Evolutionary conservation across 768 basidiomycete species (phyloP).

Genomic region (Boletus rufocinnamomeus): DNA sequence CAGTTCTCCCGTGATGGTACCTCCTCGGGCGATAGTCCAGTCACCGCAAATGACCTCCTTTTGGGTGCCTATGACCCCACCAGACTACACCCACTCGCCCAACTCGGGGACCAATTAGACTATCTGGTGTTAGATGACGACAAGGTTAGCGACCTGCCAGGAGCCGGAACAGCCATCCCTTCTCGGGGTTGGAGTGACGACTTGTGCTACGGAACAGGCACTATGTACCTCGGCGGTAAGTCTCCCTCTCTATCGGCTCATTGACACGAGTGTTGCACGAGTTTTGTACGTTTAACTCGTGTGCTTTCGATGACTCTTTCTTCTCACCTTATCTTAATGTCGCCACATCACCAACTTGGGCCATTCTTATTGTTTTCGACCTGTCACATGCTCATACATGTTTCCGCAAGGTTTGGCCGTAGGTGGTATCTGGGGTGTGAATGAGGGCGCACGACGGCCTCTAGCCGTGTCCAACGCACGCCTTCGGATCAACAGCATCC

Average conservation of each 20-base stretch:
- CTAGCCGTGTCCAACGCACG: conserved; percentile 83
- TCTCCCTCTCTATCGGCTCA: conserved; percentile 61
- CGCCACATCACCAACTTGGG: conserved; percentile 56
- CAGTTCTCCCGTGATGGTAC: conserved; percentile 46
- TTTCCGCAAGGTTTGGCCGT: conserved; percentile 82
- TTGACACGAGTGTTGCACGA: conserved; percentile 45
- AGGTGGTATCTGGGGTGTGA: conserved; percentile 94
- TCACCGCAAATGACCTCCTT: conserved; percentile 87
- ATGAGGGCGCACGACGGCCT: conserved; percentile 88
- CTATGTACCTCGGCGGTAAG: conserved; percentile 97
- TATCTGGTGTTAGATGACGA: conserved; percentile 96
- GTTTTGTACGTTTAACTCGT: conserved; percentile 49
- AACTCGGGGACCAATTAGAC: conserved; percentile 90
- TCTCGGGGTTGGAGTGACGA: conserved; percentile 99
- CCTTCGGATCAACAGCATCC: conserved; percentile 93
- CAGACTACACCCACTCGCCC: conserved; percentile 91
- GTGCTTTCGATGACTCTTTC: conserved; percentile 46
- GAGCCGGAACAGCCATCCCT: conserved; percentile 87
- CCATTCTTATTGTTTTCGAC: conserved; percentile 74
- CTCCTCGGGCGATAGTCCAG: conserved; percentile 53
- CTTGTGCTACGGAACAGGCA: conserved; percentile 98
- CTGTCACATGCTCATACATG: conserved; percentile 75
- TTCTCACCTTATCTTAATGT: conserved; percentile 71
- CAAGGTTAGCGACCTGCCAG: conserved; percentile 88
- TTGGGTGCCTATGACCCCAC: conserved; percentile 88